Base-by-base conservation (phyloP, 352 stramenopile species). In the Plasmopara muralis region DNA sequence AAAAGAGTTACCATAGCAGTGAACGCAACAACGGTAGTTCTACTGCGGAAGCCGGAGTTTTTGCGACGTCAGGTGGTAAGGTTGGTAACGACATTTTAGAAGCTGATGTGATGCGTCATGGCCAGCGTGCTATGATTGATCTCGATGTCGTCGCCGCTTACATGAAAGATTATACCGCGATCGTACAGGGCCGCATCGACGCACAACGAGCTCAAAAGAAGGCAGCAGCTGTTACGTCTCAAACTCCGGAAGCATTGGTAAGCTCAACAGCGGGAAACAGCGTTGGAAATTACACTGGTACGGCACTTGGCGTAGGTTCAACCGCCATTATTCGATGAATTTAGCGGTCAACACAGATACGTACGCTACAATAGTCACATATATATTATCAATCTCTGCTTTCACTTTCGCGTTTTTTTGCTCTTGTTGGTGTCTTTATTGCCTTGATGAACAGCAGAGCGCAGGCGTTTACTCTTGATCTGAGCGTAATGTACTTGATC, bases 401-500 rank as follows among this genome's bases (percentile, higher is more conserved):
- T 37, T 55, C 43, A 66, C 44, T 70, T 60, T 43, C 42, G 39
- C 43, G 60, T 34, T 16, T 63, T 70, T 42, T 64, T 65, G 16
- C 28, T 47, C 30, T 60, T 67, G 33, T 31, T 54, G 44, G 6
- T 72, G 8, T 8, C 38, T 25, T 25, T 25, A 6, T 53, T 52
- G 12, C 70, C 56, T 13, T 67, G 69, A 33, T 73, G 68, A 6
- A 97, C 79, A n/a, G 88, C 89, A 7, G 65, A 79, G 28, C 76
- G 77, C 28, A 97, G 68, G 9, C 91, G 75, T 55, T 96, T 97
- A 45, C 85, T 96, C 35, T 77, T 69, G 45, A 94, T 89, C 53
- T 96, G 85, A 2, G 94, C 95, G 60, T 98, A 98, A 55, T 93
- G 95, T 5, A 97, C 87, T 55, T 96, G 85, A 66, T 98, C 95